phyloP scores from a whole-genome alignment of 1,284 basidiomycete species.

The Trametes polyzona region DNA sequence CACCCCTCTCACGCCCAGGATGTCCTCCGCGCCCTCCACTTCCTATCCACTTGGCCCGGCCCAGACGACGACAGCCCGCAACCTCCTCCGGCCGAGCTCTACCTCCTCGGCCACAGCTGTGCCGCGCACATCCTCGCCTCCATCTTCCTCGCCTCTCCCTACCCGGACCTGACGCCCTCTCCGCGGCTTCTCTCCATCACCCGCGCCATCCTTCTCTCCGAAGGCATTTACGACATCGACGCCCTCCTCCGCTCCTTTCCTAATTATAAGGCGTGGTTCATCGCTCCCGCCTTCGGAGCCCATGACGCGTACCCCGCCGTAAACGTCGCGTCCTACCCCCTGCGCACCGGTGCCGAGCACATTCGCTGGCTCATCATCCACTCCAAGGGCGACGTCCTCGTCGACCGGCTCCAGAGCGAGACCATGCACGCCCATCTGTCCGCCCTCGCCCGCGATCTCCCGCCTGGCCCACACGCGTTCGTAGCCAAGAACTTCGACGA shows the following conservation, averaged over 20 bases:
- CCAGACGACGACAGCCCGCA: constrained; percentile 32
- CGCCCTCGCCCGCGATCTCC: constrained; percentile 31
- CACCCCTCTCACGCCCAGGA: constrained; percentile 78
- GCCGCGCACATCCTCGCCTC: constrained; percentile 78
- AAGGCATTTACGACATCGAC: constrained; percentile 79
- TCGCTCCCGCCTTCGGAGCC: constrained; percentile 62
- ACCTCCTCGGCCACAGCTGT: constrained; percentile 78
- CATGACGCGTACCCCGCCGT: constrained; percentile 50
- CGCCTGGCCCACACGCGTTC: background rate
- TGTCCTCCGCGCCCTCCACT: constrained; percentile 60
- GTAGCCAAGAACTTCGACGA: constrained; percentile 50
- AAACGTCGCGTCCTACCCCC: constrained; percentile 48
- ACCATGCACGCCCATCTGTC: constrained; percentile 58
- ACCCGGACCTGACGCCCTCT: constrained; percentile 48
- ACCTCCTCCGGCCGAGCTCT: constrained; percentile 50
- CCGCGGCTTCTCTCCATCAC: constrained; percentile 50
- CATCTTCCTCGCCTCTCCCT: constrained; percentile 60
- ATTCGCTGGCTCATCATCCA: constrained; percentile 74
- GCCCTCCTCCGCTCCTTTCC: constrained; percentile 64
- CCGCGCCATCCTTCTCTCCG: constrained; percentile 62
- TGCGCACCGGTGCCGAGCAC: constrained; percentile 38
- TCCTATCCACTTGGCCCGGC: constrained; percentile 50
- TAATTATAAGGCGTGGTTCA: constrained; percentile 65
- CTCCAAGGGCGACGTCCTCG: constrained; percentile 69
- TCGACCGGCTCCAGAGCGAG: constrained; percentile 66